Conservation (phyloP, 345 rosid genomes). For the Pelargonium nanum region DNA sequence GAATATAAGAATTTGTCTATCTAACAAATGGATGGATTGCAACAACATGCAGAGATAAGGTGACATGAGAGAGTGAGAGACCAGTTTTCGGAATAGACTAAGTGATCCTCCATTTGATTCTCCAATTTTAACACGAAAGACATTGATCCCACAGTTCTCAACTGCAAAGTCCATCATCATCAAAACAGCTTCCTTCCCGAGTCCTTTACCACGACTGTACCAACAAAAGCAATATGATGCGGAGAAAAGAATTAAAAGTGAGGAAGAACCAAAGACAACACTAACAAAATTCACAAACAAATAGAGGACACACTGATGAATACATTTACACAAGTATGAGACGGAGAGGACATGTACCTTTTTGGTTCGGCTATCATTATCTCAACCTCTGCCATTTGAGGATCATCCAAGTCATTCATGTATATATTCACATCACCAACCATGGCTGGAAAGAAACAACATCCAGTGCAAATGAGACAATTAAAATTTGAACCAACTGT, state of each 20-base stretch:
- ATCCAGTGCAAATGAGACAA: not conserved
- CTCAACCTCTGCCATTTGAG: conserved; percentile 69
- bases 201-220: conserved; percentile 87
- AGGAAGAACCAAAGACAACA: not conserved
- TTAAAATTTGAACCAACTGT: not conserved
- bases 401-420: conserved; percentile 85
- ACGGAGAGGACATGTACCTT: conserved; percentile 33
- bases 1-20: no score
- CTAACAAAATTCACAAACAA: not conserved
- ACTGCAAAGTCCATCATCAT: conserved; percentile 85
- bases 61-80: conserved; percentile 23
- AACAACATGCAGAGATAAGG: not conserved
- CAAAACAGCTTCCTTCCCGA: conserved; percentile 78
- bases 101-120: conserved; percentile 71
- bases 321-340: no score
- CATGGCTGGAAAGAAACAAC: conserved; percentile 47
- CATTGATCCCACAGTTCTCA: conserved; percentile 45
- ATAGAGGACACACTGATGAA: not conserved
- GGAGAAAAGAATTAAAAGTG: conserved; percentile 7
- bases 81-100: conserved; percentile 62
- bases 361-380: conserved; percentile 84
- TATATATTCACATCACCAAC: conserved; percentile 86
- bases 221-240: conserved; percentile 26
- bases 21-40: not conserved
- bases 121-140: conserved; percentile 70